Evolutionary conservation across 345 rosid species (phyloP).

Genomic region (Raphanus sativus): DNA sequence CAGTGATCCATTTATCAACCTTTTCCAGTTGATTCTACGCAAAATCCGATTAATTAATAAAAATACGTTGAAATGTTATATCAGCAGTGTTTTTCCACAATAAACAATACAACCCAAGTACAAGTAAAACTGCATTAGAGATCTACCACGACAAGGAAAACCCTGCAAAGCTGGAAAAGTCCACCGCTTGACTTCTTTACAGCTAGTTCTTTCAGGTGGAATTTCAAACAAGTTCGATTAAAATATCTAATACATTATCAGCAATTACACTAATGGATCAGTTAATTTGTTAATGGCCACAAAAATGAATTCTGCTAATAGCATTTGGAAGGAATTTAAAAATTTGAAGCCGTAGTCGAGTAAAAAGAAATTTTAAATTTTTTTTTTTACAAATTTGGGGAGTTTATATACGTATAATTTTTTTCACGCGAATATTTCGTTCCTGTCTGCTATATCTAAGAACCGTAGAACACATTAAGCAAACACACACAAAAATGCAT

Average conservation of each 20-base stretch:
- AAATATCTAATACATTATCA: neutral
- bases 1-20: slow-evolving; percentile 28
- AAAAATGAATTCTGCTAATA: neutral
- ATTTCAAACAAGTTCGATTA: neutral
- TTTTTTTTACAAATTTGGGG: too few relatives aligned
- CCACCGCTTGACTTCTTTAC: slow-evolving; percentile 23
- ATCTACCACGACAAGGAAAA: slow-evolving; percentile 20
- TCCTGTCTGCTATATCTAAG: neutral
- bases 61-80: slow-evolving; percentile 12
- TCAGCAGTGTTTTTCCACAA: slow-evolving; percentile 22
- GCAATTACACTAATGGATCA: slow-evolving; percentile 9
- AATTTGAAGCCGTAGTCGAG: too few relatives aligned
- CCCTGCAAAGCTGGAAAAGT: slow-evolving; percentile 34
- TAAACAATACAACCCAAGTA: slow-evolving; percentile 35
- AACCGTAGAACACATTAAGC: neutral
- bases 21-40: slow-evolving; percentile 34
- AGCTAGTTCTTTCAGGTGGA: slow-evolving; percentile 27
- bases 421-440: too few relatives aligned
- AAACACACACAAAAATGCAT: neutral
- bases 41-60: slow-evolving; percentile 23
- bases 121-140: slow-evolving; percentile 27
- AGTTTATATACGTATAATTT: too few relatives aligned
- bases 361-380: too few relatives aligned
- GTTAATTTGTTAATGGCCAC: neutral
- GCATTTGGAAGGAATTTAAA: too few relatives aligned